Percentiles rank a stretch among this genome's conserved stretches.
phyloP scores from a whole-genome alignment of 305 asterid species.

The Ajuga reptans region DNA sequence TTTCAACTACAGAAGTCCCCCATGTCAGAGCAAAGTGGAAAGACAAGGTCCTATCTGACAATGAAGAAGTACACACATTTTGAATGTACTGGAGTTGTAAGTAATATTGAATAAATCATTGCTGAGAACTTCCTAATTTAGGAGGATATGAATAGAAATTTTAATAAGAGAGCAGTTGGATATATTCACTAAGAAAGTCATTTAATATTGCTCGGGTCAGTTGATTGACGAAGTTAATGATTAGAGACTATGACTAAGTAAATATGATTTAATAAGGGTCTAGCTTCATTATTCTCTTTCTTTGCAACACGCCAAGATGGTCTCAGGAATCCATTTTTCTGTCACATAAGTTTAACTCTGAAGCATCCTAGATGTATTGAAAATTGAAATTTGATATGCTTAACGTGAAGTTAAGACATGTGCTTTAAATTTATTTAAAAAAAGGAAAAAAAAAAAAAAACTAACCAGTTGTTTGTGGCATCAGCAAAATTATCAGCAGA shows the following conservation, averaged over 20 bases:
- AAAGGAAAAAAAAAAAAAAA: background rate
- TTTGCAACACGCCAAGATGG: background rate
- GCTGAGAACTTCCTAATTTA: too few relatives aligned
- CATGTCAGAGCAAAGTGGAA: too few relatives aligned
- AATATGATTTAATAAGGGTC: background rate
- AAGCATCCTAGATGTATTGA: background rate
- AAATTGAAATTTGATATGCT: background rate
- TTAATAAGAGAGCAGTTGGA: too few relatives aligned
- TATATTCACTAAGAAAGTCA: too few relatives aligned
- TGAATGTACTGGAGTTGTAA: too few relatives aligned
- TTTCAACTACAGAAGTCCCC: too few relatives aligned
- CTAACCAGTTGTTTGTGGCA: background rate
- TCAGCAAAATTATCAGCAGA: constrained; percentile 5
- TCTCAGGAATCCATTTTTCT: background rate
- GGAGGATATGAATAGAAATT: too few relatives aligned
- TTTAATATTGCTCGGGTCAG: too few relatives aligned
- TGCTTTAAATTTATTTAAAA: background rate
- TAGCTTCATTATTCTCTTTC: background rate
- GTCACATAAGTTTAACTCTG: background rate
- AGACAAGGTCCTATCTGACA: too few relatives aligned
- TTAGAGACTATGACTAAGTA: background rate
- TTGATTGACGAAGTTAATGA: too few relatives aligned
- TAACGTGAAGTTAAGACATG: background rate
- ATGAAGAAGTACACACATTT: too few relatives aligned
- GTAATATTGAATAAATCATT: too few relatives aligned